Evolutionary conservation across 352 stramenopile genomes (phyloP).

Genomic region (Blastocystis sp.): DNA sequence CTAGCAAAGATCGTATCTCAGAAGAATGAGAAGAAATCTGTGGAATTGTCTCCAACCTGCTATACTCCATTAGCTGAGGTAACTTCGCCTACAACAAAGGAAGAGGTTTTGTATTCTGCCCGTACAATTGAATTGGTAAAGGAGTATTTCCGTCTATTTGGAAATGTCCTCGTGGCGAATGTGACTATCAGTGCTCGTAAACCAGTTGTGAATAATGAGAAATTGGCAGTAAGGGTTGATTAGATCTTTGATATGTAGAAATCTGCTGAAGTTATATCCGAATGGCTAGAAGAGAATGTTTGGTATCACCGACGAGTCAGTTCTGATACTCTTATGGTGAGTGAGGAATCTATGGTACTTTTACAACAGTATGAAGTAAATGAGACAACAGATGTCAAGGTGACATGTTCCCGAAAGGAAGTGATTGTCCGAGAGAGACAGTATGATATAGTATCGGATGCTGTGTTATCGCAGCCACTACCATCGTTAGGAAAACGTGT

Average conservation of each 20-base stretch:
- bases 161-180: background rate
- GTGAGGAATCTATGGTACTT: background rate
- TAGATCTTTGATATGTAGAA: background rate
- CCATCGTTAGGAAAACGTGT: background rate
- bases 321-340: background rate
- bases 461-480: background rate
- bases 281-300: background rate
- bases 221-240: background rate
- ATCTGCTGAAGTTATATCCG: background rate
- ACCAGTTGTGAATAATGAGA: background rate
- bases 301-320: background rate
- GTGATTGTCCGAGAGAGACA: conserved; percentile 3
- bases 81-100: background rate
- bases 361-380: background rate
- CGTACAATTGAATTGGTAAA: background rate
- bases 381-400: background rate
- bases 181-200: background rate
- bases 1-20: background rate
- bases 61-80: background rate
- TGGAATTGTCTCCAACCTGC: background rate
- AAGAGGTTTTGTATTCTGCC: background rate
- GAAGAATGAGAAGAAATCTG: background rate
- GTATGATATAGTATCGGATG: conserved; percentile 5
- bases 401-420: conserved; percentile 3
- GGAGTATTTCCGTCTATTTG: conserved; percentile 14